Evolutionary conservation across 768 basidiomycete species (phyloP).

Genomic region (Tricholoma sp.): DNA sequence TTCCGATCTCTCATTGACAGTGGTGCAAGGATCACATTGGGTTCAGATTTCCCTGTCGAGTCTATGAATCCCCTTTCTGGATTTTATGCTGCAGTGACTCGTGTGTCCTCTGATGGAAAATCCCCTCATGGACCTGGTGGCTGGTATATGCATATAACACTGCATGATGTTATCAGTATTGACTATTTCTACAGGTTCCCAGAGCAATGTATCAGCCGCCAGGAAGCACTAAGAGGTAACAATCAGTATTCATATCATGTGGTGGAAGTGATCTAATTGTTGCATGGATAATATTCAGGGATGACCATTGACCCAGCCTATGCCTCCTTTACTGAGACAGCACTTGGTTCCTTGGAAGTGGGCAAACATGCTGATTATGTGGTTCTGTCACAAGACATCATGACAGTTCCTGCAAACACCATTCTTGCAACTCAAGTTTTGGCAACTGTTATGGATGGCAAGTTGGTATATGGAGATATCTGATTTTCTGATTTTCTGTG

Average conservation of each 20-base stretch:
- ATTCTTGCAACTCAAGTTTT: constrained; percentile 66
- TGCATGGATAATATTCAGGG: constrained; percentile 34
- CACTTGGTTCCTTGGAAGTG: constrained; percentile 67
- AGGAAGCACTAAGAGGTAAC: constrained; percentile 70
- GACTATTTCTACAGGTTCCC: constrained; percentile 57
- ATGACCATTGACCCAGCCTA: constrained; percentile 88
- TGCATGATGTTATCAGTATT: background rate
- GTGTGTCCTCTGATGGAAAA: constrained; percentile 59
- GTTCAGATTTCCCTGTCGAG: constrained; percentile 91
- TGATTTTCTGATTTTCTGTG: constrained; percentile 8
- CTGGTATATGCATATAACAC: constrained; percentile 49
- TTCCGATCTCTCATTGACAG: constrained; percentile 69
- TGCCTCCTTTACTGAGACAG: constrained; percentile 74
- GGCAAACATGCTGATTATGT: constrained; percentile 86
- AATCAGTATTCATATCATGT: background rate
- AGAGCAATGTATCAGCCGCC: constrained; percentile 66
- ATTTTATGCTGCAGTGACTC: constrained; percentile 85
- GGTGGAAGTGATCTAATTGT: background rate
- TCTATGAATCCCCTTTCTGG: constrained; percentile 76
- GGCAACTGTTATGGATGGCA: constrained; percentile 78
- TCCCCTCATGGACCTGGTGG: constrained; percentile 83
- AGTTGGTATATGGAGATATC: constrained; percentile 34
- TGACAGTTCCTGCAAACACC: constrained; percentile 51
- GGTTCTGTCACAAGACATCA: constrained; percentile 79
- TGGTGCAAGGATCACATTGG: constrained; percentile 67